Evolutionary conservation across 495 filamentous ascomycete genomes (phyloP).

Genomic region (Hypoxylon cercidicola): DNA sequence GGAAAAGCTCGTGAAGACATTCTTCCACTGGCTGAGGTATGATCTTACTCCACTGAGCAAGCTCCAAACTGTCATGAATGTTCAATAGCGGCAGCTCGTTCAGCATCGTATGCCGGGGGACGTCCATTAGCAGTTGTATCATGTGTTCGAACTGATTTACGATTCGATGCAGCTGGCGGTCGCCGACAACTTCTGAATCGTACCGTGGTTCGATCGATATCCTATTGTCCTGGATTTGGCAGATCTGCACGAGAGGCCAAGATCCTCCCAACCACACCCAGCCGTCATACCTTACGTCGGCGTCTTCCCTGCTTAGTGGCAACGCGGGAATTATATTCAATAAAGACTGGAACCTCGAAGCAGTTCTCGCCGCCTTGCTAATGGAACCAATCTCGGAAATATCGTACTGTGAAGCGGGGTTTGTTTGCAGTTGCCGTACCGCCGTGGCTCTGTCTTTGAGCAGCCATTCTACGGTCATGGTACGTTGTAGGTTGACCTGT

Average conservation of each 20-base stretch:
- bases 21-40: slow-evolving; percentile 50
- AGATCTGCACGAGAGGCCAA: slow-evolving; percentile 4
- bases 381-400: slow-evolving; percentile 1
- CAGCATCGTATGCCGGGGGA: slow-evolving; percentile 33
- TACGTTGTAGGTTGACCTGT: slow-evolving; percentile 18
- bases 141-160: slow-evolving; percentile 19
- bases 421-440: slow-evolving; percentile 15
- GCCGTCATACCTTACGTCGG: background rate
- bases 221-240: slow-evolving; percentile 1
- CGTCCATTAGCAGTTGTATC: slow-evolving; percentile 5
- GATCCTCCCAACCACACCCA: background rate
- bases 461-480: slow-evolving; percentile 6
- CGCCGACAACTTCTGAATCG: slow-evolving; percentile 6
- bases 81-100: slow-evolving; percentile 53
- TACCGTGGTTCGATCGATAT: slow-evolving; percentile 4
- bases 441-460: slow-evolving; percentile 17
- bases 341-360: slow-evolving; percentile 16
- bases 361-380: slow-evolving; percentile 5
- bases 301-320: background rate
- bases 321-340: slow-evolving; percentile 14
- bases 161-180: slow-evolving; percentile 1
- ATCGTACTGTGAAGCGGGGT: slow-evolving; percentile 16
- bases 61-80: slow-evolving; percentile 49
- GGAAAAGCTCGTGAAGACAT: slow-evolving; percentile 16
- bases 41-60: slow-evolving; percentile 58